Base-by-base conservation (phyloP, 176 grass and related monocot genomes). In the Calamus simplicifolius region DNA sequence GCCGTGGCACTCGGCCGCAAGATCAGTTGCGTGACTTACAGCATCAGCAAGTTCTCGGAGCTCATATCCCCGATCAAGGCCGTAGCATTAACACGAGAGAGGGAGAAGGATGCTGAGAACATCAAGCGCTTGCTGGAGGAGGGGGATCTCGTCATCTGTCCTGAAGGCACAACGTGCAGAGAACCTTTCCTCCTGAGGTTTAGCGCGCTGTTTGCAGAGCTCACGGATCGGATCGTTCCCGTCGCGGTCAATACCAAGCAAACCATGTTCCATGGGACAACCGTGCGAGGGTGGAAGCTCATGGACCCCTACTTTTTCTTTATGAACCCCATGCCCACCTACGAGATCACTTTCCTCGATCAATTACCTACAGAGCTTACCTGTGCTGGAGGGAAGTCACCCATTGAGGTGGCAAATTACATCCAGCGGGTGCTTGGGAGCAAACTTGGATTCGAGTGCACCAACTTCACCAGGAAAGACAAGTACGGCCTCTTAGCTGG, bases 261-360 rank as follows among this genome's bases (percentile, higher is more conserved):
- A 58, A 71, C 67, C 78, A 88, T 97, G 81, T 97, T 97, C 71
- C 87, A 97, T 61, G 92, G 87, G 6, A 87, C 92, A 6, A 78
- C 84, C 55, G 78, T 81, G 66, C 66, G 83, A 12, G 92, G 92
- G 0, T 97, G 87, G 83, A 97, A 97, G 81, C 62, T 87, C 64
- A 75, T 97, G 75, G 92, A 91, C 58, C 92, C 92, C 0, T 91
- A 91, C 81, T 97, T 97, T 69, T 87, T 97, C 71, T 97, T 97
- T 78, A 97, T 97, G 92, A 97, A 97, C 52, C 92, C 92, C 6
- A 59, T 81, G 51, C 92, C 92, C 5, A 83, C 74, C 15, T 97
- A 97, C 71, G 92, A 97, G 84, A 58, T 97, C 59, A 97, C 92
- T 2, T 97, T 97, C 78, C 81, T 97, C 3, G 85, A 82, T 56